Base-by-base conservation (phyloP, 176 grass and related monocot genomes). In the Cenchrus purpureus region DNA sequence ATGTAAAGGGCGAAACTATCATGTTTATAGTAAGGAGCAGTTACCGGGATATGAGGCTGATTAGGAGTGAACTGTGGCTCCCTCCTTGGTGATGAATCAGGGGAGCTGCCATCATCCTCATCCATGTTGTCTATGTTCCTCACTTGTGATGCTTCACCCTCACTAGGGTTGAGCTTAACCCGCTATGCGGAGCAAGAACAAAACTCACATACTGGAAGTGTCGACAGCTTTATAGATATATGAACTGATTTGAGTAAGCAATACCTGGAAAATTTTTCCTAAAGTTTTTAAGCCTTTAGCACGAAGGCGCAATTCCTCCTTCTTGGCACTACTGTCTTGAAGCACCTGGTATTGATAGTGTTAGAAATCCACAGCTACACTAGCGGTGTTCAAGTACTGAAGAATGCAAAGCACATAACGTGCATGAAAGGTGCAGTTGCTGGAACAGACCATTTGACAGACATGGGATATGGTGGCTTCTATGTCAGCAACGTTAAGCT, bases 401-500 rank as follows among this genome's bases (percentile, higher is more conserved):
- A 42, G 61, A 79, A 34, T 54, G 50, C 61, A 86, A 53, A 55
- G 29, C 19, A 73, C 42, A 56, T 51, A 50, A 71, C 40, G 17
- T 77, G 52, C 16, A 86, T 70, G 60, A 22, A 83, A 53, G 52
- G 45, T 83, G 48, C 78, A 84, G 72, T 87, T 76, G 80, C 56
- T 77, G 71, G 56, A 50, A 86, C 85, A 73, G 29, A 99, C 97
- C 97, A 96, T 96, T 80, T 99, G 97, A 86, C 97, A 99, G 66
- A 99, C 97, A 82, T 82, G 93, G 17, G 93, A 92, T 64, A 99
- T 68, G 42, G 97, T 99, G 66, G 93, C 91, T 87, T 99, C 97
- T 72, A 99, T 99, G 86, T 96, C 97, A 77, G 97, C 93, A 87
- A 99, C 97, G 51, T 99, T 99, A 76, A 99, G 93, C 81, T 99